phyloP scores from a whole-genome alignment of 371 early-diverging fungal genomes.

The Mortierella sp. region DNA sequence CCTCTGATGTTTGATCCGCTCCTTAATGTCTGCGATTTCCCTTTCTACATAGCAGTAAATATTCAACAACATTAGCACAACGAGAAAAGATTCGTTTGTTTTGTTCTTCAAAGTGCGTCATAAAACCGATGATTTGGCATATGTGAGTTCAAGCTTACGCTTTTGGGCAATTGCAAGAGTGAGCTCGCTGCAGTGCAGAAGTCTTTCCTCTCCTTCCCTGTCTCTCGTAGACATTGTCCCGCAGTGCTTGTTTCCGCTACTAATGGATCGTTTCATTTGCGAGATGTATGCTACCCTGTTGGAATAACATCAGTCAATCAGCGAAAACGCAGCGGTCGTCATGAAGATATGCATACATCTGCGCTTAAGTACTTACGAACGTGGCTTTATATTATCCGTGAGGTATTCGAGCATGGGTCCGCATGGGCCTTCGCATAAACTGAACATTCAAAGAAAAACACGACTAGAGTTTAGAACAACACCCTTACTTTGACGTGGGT shows the following conservation, averaged over 20 bases:
- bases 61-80: background rate
- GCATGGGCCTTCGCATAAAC: constrained; percentile 34
- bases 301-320: too few species aligned
- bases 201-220: constrained; percentile 1
- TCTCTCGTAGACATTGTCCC: background rate
- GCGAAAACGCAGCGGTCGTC: too few species aligned
- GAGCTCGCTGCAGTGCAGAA: constrained; percentile 14
- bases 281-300: too few species aligned
- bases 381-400: constrained; percentile 14
- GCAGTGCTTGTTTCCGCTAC: background rate
- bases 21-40: constrained; percentile 23
- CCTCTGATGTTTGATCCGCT: constrained; percentile 33
- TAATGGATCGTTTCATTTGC: background rate
- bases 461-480: background rate
- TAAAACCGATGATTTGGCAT: too few species aligned
- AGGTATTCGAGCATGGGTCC: constrained; percentile 38
- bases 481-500: background rate
- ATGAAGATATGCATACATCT: too few species aligned
- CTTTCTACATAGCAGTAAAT: constrained; percentile 11
- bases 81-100: too few species aligned
- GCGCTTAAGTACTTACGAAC: constrained; percentile 33
- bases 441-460: background rate
- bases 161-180: constrained; percentile 26
- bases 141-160: constrained; percentile 27
- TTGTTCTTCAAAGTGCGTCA: too few species aligned